Evolutionary conservation across 2,329 filamentous ascomycete genomes (phyloP), one percentile per base, ranked within the genome.

Genomic region (Cladosporium sp.): DNA sequence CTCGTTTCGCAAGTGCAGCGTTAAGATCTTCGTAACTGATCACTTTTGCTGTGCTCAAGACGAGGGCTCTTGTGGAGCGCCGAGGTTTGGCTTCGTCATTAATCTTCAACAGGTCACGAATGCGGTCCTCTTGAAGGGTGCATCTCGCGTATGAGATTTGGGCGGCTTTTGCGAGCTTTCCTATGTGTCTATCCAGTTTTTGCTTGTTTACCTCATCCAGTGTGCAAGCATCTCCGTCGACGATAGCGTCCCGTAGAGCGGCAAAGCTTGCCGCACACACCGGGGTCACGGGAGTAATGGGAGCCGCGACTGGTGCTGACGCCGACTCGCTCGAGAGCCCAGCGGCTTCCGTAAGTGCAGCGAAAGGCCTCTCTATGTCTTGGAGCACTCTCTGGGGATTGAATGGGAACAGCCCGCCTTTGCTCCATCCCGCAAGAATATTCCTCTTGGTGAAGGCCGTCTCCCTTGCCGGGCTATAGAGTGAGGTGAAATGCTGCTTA

Each of bases 271-370:
- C 69, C 68, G 66, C 70, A 68, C 69, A 69, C 65, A 68, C 69
- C 62, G 67, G 72, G 61, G 67, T 78, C n/a, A 73, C 67, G 58
- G 74, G 75, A n/a, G n/a, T n/a, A n/a, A n/a, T n/a, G n/a, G n/a
- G n/a, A n/a, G n/a, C n/a, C n/a, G n/a, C n/a, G n/a, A n/a, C n/a
- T n/a, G n/a, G n/a, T n/a, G n/a, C n/a, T n/a, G n/a, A n/a, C n/a
- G n/a, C n/a, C n/a, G n/a, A n/a, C n/a, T n/a, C n/a, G n/a, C n/a
- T n/a, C n/a, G n/a, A n/a, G n/a, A n/a, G n/a, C n/a, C n/a, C n/a
- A n/a, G n/a, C n/a, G n/a, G n/a, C n/a, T n/a, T n/a, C n/a, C n/a
- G n/a, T n/a, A n/a, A n/a, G n/a, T n/a, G n/a, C n/a, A n/a, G n/a
- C n/a, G n/a, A n/a, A n/a, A n/a, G n/a, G n/a, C n/a, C n/a, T n/a